Evolutionary conservation across 768 basidiomycete genomes (phyloP).

Genomic region (Russula griseocarnosa): DNA sequence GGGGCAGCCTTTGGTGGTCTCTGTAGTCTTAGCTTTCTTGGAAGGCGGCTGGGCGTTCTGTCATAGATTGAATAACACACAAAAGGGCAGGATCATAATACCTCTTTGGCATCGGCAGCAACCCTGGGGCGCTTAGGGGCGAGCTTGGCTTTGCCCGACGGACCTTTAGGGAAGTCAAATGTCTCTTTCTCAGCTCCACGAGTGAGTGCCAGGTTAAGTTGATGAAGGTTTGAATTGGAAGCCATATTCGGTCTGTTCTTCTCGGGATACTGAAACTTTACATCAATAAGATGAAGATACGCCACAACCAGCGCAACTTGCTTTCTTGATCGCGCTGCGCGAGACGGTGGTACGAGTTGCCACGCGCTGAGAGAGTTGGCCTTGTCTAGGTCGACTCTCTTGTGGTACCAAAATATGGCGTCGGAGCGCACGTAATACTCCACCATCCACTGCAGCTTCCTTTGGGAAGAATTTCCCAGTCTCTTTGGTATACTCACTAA

Average conservation of each 20-base stretch:
- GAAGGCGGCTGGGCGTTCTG: constrained; percentile 39
- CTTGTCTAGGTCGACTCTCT: not conserved
- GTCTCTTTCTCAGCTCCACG: constrained; percentile 48
- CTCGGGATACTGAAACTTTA: constrained; percentile 44
- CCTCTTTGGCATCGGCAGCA: constrained; percentile 54
- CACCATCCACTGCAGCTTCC: constrained; percentile 32
- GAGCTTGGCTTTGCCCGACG: constrained; percentile 72
- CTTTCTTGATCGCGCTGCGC: constrained; percentile 66
- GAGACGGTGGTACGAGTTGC: constrained; percentile 45
- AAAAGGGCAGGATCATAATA: constrained; percentile 30
- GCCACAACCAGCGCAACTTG: constrained; percentile 9
- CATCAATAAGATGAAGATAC: not conserved
- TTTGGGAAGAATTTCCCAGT: constrained; percentile 33
- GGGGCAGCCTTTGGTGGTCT: constrained; percentile 32
- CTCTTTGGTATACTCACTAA: constrained; percentile 30
- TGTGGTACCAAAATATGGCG: constrained; percentile 27
- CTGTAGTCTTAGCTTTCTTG: constrained; percentile 32
- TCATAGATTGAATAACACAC: constrained; percentile 22
- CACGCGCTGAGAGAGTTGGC: too few relatives aligned
- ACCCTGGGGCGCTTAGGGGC: constrained; percentile 50
- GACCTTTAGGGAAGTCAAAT: constrained; percentile 59
- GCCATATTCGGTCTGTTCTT: constrained; percentile 49
- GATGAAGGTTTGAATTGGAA: constrained; percentile 41
- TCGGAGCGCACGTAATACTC: constrained; percentile 34
- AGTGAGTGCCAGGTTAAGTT: constrained; percentile 53